These are phyloP conservation scores for Nitzschia inconspicua DNA, from an alignment of 108 stramenopile genomes.

Conservation along the genomic window DNA sequence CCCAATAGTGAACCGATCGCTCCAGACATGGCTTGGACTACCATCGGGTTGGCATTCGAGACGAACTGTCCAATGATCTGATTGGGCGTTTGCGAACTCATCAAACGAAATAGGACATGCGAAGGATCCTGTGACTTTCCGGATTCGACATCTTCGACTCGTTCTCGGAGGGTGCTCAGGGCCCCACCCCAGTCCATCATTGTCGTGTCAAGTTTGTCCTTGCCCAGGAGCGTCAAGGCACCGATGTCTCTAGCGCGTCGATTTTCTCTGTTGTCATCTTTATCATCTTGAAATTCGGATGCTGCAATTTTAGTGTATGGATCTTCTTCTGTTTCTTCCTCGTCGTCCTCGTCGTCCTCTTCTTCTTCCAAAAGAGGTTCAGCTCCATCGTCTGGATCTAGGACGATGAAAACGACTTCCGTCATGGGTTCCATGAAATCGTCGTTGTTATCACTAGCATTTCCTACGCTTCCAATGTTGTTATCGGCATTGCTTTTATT, in stretches of 20 bases:
- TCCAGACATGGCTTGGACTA: conserved; percentile 79
- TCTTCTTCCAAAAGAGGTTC: conserved; percentile 7
- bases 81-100: conserved; percentile 67
- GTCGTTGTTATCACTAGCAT: neutral
- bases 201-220: conserved; percentile 13
- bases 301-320: conserved; percentile 11
- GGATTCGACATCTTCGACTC: conserved; percentile 64
- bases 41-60: conserved; percentile 64
- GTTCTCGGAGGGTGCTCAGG: conserved; percentile 49
- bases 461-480: neutral
- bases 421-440: neutral
- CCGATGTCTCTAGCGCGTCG: neutral
- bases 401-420: no score
- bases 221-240: neutral
- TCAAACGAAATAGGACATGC: conserved; percentile 66
- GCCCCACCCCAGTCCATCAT: conserved; percentile 79
- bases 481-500: neutral
- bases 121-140: conserved; percentile 62
- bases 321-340: conserved; percentile 15
- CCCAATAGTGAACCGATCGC: conserved; percentile 72
- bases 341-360: conserved; percentile 16
- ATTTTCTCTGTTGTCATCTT: neutral
- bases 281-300: conserved; percentile 19
- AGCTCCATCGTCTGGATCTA: neutral
- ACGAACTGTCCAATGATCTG: conserved; percentile 72